Percentiles rank a stretch among this genome's conserved stretches.
phyloP scores from a whole-genome alignment of 1,139 yeast species.

The Kodamaea fungicola region DNA sequence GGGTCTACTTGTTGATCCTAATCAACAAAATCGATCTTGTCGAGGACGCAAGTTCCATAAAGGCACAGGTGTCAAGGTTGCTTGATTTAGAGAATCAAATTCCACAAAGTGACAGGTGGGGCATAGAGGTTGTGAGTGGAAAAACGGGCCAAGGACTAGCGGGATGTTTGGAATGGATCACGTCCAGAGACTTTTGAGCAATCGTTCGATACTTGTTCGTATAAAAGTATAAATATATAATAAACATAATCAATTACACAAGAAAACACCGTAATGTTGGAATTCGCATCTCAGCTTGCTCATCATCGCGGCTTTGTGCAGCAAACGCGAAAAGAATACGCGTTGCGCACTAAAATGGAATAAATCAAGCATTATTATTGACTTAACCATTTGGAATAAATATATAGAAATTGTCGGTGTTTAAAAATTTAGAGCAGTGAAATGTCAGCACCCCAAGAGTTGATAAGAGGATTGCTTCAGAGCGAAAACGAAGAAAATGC shows the following conservation, averaged over 20 bases:
- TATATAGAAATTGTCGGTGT: too few species aligned
- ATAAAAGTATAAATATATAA: not conserved
- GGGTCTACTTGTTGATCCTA: constrained; percentile 55
- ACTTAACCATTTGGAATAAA: too few species aligned
- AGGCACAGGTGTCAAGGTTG: constrained; percentile 15
- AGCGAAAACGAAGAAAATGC: constrained; percentile 29
- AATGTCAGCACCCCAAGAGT: constrained; percentile 1
- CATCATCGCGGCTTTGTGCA: too few species aligned
- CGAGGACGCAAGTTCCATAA: constrained; percentile 14
- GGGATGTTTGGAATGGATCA: constrained; percentile 49
- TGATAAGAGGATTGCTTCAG: constrained; percentile 10
- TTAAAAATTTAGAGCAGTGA: not conserved
- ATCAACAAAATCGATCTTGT: constrained; percentile 59
- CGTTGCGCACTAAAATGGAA: too few species aligned
- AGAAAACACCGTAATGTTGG: too few species aligned
- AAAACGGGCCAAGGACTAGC: constrained; percentile 49
- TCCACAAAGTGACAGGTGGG: constrained; percentile 31
- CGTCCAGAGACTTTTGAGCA: constrained; percentile 10
- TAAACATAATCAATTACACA: too few species aligned
- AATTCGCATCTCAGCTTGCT: too few species aligned
- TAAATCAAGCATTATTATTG: too few species aligned
- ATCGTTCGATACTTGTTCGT: not conserved
- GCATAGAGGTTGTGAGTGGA: constrained; percentile 51
- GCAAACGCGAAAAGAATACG: too few species aligned
- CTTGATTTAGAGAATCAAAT: constrained; percentile 24